Conservation (phyloP, 2,329 filamentous ascomycete species). For the Chaetothyriales sp. region DNA sequence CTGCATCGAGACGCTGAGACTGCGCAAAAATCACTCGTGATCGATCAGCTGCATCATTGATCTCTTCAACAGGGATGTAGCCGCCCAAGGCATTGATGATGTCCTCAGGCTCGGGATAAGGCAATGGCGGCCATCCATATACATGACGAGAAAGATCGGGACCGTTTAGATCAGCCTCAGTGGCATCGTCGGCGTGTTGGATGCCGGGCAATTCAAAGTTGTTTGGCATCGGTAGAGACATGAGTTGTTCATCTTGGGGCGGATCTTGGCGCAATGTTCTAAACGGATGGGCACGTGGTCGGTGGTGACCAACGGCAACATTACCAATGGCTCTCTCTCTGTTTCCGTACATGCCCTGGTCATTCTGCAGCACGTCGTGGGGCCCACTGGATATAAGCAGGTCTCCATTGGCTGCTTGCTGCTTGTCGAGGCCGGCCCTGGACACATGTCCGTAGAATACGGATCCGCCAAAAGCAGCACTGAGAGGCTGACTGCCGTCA, state of each 20-base stretch:
- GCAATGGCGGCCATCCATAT: constrained; percentile 11
- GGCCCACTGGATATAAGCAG: constrained; percentile 42
- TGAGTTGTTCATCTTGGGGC: constrained; percentile 12
- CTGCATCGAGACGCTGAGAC: constrained; percentile 27
- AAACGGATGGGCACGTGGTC: constrained; percentile 8
- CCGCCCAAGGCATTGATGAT: constrained; percentile 30
- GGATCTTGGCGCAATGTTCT: constrained; percentile 9
- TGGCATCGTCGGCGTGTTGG: constrained; percentile 7
- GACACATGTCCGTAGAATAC: constrained; percentile 51
- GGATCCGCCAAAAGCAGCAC: constrained; percentile 60
- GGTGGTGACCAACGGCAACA: constrained; percentile 19
- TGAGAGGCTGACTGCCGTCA: constrained; percentile 60
- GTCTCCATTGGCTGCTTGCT: constrained; percentile 48
- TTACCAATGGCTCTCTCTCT: constrained; percentile 48
- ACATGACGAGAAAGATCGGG: constrained; percentile 12
- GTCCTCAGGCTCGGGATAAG: constrained; percentile 20
- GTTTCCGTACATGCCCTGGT: constrained; percentile 46
- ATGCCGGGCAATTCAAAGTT: constrained; percentile 7
- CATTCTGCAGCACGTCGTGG: constrained; percentile 45
- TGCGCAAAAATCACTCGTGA: constrained; percentile 27
- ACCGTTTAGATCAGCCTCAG: constrained; percentile 8
- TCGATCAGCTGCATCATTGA: constrained; percentile 30
- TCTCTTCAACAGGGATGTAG: constrained; percentile 28
- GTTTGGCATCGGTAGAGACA: constrained; percentile 5
- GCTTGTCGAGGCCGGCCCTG: constrained; percentile 54